Evolutionary conservation across 352 stramenopile genomes (phyloP).

Genomic region (Elongisporangium prolatum): DNA sequence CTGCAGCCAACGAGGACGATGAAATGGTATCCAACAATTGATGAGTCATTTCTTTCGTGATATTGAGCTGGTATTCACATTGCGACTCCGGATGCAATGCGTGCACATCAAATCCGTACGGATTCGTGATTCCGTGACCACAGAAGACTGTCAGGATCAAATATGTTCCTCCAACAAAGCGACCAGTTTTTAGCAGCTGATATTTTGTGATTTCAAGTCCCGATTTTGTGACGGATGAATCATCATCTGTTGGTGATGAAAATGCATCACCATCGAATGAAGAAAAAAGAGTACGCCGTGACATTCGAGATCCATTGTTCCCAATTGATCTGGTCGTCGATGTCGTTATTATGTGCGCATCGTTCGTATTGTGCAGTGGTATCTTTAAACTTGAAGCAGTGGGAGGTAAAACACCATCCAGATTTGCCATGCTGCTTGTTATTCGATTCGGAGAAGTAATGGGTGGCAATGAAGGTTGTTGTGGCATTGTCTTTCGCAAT

Average conservation of each 20-base stretch:
- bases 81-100: slow-evolving; percentile 40
- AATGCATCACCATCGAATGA: neutral
- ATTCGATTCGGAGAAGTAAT: slow-evolving; percentile 23
- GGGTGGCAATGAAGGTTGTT: slow-evolving; percentile 55
- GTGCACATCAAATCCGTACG: slow-evolving; percentile 68
- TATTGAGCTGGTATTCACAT: slow-evolving; percentile 41
- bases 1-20: slow-evolving; percentile 45
- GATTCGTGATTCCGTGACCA: slow-evolving; percentile 54
- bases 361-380: neutral
- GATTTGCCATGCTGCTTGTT: neutral
- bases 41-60: slow-evolving; percentile 64
- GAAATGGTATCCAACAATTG: slow-evolving; percentile 49
- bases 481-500: slow-evolving; percentile 60
- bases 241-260: neutral
- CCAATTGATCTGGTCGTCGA: neutral
- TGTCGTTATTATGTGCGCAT: neutral
- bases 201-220: slow-evolving; percentile 29
- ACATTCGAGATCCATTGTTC: neutral
- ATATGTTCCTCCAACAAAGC: slow-evolving; percentile 61
- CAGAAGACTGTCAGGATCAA: slow-evolving; percentile 65
- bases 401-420: neutral
- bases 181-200: slow-evolving; percentile 56
- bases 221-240: neutral
- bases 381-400: neutral
- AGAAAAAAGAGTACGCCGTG: neutral